Evolutionary conservation across 108 stramenopile species (phyloP), one percentile per base, ranked within the genome.

Genomic region (Cafeteria roenbergensis): DNA sequence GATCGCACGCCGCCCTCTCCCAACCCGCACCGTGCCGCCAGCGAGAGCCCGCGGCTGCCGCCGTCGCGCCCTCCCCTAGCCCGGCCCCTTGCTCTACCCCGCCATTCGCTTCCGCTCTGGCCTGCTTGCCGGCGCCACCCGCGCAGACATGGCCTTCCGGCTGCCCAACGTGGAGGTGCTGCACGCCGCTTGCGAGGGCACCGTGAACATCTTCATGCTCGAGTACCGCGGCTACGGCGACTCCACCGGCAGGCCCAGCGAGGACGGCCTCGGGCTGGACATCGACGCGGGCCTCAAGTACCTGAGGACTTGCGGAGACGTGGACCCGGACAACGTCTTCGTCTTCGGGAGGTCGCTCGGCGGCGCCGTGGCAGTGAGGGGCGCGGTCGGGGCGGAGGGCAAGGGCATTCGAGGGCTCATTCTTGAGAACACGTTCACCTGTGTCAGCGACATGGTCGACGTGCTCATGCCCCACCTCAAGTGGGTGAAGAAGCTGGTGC

Each of bases 361-460:
- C 9, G 93, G 93, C 20, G 90, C 90, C 17, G 91, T 92, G 14
- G 87, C 89, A 12, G 84, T 94, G 62, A 78, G 86, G 68, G 56
- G 90, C 12, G 88, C 87, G 62, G 77, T 86, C 25, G 73, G 84
- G 69, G 54, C 59, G 17, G 68, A 75, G 0, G 51, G 69, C 22
- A 59, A 66, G 1, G 51, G 71, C 42, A 61, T 94, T 42, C 83
- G 79, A 4, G 93, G 89, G 25, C 73, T 94, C 12, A 80, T 94
- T 35, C 86, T 94, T 29, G 95, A 97, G 70, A 97, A 97, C 70
- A 97, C 95, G 27, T 94, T 97, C 67, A 54, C 85, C 6, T 86
- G 77, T 42, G 88, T 97, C 52, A 68, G 86, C 0, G 78, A 76
- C 36, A 97, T 97, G 93, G 93, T 90, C 0, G 92, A 92, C 76